phyloP scores from a whole-genome alignment of 2,329 filamentous ascomycete species.

The Xylaria sp. region DNA sequence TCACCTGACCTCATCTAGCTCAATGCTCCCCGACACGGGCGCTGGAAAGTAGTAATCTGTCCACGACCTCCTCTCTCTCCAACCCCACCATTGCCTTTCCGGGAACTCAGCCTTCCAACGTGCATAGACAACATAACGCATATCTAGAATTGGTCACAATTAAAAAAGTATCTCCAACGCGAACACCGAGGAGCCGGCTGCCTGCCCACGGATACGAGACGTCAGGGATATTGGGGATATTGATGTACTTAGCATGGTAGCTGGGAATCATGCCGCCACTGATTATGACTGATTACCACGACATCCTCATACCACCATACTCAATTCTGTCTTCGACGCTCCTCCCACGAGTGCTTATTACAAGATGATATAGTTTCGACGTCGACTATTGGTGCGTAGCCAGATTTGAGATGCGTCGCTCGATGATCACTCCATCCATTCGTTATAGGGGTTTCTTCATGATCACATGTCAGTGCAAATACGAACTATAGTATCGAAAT shows the following conservation, averaged over 20 bases:
- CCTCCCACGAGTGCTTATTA: background rate
- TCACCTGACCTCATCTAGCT: background rate
- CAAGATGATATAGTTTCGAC: background rate
- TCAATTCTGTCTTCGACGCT: background rate
- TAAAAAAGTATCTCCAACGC: background rate
- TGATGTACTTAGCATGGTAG: background rate
- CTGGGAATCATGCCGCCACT: background rate
- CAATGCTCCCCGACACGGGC: background rate
- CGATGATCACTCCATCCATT: background rate
- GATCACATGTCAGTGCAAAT: background rate
- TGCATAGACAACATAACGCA: background rate
- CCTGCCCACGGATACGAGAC: background rate
- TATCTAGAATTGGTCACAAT: background rate
- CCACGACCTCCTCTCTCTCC: no score
- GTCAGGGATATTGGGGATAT: background rate
- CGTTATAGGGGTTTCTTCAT: background rate
- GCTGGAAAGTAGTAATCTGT: background rate
- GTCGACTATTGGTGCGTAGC: background rate
- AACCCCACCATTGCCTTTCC: background rate
- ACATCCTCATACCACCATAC: background rate
- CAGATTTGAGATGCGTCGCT: background rate
- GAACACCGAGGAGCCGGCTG: background rate
- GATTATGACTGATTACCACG: background rate
- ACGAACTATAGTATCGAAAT: background rate
- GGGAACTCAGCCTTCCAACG: conserved; percentile 6